Evolutionary conservation across 768 basidiomycete genomes (phyloP).

Genomic region (Gautieria morchelliformis): DNA sequence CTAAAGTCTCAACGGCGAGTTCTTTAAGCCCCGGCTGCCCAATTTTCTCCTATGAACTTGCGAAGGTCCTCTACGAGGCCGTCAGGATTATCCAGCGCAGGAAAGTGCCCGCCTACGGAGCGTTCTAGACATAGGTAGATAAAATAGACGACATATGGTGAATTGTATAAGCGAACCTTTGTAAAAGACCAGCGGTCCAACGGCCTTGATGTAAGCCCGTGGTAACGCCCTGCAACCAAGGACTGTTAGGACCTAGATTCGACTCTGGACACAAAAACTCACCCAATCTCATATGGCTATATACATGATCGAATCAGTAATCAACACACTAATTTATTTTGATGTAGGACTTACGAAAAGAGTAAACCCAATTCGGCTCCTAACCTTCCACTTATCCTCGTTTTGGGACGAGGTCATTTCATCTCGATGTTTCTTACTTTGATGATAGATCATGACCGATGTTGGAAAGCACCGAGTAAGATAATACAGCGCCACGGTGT

Average conservation of each 20-base stretch:
- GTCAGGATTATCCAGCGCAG: constrained; percentile 13
- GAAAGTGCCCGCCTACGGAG: constrained; percentile 14
- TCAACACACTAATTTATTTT: not conserved
- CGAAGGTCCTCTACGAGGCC: constrained; percentile 12
- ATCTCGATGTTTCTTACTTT: constrained; percentile 1
- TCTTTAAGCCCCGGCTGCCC: not conserved
- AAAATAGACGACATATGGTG: not conserved
- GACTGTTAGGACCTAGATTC: not conserved
- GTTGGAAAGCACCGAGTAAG: constrained; percentile 12
- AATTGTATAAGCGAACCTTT: constrained; percentile 8
- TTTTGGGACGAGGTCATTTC: constrained; percentile 2
- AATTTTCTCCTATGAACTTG: constrained; percentile 10
- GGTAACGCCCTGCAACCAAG: not conserved
- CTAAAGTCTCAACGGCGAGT: not conserved
- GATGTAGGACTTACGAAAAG: constrained; percentile 8
- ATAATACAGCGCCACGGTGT: constrained; percentile 14
- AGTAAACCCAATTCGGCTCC: constrained; percentile 11
- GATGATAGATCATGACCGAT: constrained; percentile 13
- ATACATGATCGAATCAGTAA: not conserved
- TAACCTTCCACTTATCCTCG: constrained; percentile 8
- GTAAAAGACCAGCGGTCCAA: constrained; percentile 12
- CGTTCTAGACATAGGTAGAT: constrained; percentile 1
- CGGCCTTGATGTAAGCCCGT: constrained; percentile 7
- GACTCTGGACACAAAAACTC: not conserved
- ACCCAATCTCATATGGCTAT: constrained; percentile 13